phyloP scores from a whole-genome alignment of 345 rosid genomes.

The Eucalyptus albens region DNA sequence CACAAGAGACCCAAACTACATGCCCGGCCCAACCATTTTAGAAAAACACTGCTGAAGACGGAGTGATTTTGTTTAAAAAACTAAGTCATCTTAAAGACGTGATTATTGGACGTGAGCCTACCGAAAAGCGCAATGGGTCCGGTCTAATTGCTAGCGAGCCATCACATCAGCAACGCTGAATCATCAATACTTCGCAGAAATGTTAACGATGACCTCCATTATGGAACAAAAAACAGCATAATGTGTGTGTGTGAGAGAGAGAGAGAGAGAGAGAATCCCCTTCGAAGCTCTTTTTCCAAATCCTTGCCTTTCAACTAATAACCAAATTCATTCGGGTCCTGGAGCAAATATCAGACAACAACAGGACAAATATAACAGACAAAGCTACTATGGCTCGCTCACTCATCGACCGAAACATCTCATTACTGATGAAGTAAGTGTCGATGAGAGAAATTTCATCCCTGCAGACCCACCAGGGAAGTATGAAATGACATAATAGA shows the following conservation, averaged over 20 bases:
- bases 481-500: constrained; percentile 64
- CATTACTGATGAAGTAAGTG: constrained; percentile 41
- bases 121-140: not conserved
- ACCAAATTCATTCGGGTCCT: not conserved
- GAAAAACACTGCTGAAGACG: not conserved
- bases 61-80: not conserved
- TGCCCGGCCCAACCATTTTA: not conserved
- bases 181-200: not conserved
- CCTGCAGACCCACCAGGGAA: constrained; percentile 71
- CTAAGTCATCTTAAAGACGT: not conserved
- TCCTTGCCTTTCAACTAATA: not conserved
- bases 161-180: not conserved
- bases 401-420: constrained; percentile 52
- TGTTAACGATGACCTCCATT: not conserved
- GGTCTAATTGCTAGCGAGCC: not conserved
- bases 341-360: not conserved
- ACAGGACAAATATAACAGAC: not conserved
- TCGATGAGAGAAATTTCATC: constrained; percentile 40
- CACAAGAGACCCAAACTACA: not conserved
- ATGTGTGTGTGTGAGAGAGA: not conserved
- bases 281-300: not conserved
- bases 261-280: not conserved
- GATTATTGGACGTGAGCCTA: not conserved
- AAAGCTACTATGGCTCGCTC: not conserved
- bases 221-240: not conserved